Base-by-base conservation (phyloP, 768 basidiomycete species). In the Rhizopogon salebrosus region DNA sequence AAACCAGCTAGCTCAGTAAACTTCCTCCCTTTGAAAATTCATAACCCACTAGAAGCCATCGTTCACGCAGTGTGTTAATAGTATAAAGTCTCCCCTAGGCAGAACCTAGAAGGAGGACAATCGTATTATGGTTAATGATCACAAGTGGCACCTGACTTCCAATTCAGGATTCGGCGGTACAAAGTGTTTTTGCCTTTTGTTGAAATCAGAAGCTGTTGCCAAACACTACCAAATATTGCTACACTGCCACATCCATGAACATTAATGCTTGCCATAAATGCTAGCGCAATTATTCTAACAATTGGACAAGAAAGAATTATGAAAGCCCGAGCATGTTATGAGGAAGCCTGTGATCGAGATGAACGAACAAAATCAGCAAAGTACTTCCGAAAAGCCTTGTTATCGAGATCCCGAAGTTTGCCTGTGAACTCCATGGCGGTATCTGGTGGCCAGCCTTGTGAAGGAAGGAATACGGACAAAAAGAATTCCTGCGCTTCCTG, bases 401-500 rank as follows among this genome's bases (percentile, higher is more conserved):
- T 73, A 62, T 93, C 91, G 52, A 87, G 69, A 66, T 83, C 84
- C 54, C 83, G 79, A 60, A 93, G 68, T 65, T 90, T 90, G 16
- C 78, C 78, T 1, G 85, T 80, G 57, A 97, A 92, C 58, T 94
- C 88, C 40, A 84, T 56, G 3, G 89, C 86, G 24, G 79, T 83
- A 40, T 88, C 83, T 20, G 78, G 70, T 29, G 97, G 94, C 81
- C 93, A 94, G 56, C 85, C 82, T 71, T 95, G 84, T 8, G 92
- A 83, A 1, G 97, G 95, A 18, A 99, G 79, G 70, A 92, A 92
- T 26, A 84, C 80, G 48, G 74, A 75, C 11, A 85, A 69, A 62
- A 99, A 82, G 69, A 87, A 95, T 49, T 86, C 80, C 64, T 87
- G 82, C 0, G 88, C 88, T 72, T 98, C 95, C 46, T 80, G 70